Evolutionary conservation across 106 monocot species (phyloP), one percentile per base, ranked within the genome.

Genomic region (Allium cepa): DNA sequence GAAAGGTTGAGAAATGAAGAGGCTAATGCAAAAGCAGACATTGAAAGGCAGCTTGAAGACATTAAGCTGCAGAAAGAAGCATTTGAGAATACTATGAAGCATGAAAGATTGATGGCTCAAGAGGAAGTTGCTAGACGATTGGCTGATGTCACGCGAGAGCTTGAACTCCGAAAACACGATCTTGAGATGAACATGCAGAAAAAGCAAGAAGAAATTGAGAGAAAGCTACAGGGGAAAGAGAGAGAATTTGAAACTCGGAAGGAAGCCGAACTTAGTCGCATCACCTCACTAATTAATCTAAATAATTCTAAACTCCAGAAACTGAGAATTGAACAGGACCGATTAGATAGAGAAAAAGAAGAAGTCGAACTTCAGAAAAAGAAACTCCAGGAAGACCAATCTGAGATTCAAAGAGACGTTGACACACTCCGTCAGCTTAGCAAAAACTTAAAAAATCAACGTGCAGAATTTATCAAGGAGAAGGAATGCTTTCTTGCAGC

Each of bases 331-430:
- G 86, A 99, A 53, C 74, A 87, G 62, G 81, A 76, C 17, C 75
- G 67, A 53, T 58, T 92, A 17, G 74, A 80, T 36, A 92, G 69
- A 71, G 97, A 90, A 67, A 85, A 75, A 58, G 71, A 87, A 59
- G 81, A 79, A 17, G 72, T 87, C 67, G 28, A 56, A 9, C 50
- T 57, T 9, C 71, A 80, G 15, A 82, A 71, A 49, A 69, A 15
- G 68, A 99, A 76, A 69, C 79, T 92, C n/a, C 80, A 92, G 63
- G 62, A 57, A 61, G 92, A 89, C n/a, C 79, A 80, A 69, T 12
- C 49, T 56, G 97, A 99, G 60, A 90, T 99, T 71, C 84, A 79
- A 53, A 89, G 75, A 53, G 97, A 99, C 56, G 87, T 99, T 63
- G 89, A 92, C 9, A 82, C 76, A 46, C 80, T 99, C 9, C 69